Evolutionary conservation across 1,284 basidiomycete species (phyloP), one percentile per base, ranked within the genome.

Genomic region (Phellinidium pouzarii): DNA sequence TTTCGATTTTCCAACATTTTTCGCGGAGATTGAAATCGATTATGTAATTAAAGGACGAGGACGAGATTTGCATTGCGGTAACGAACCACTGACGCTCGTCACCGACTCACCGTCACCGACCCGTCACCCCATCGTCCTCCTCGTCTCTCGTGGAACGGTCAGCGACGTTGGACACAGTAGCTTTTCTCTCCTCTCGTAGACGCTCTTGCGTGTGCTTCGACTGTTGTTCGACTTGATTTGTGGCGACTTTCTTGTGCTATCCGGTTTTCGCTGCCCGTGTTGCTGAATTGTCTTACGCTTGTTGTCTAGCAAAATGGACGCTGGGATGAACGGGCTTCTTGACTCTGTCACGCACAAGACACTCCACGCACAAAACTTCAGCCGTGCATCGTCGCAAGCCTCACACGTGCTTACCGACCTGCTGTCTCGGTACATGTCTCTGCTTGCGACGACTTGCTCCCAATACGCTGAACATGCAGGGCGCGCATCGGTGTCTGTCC

Each of bases 381-480:
- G 82, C 44, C 77, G 84, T 42, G 77, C 86, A 0, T 90, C 87
- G 4, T 68, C 78, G 0, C 81, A 84, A 60, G 86, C 87, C 3
- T 73, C 80, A 11, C 68, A 77, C 34, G 75, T 84, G 17, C 73
- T 90, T 46, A 82, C 84, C 8, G 85, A 84, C 65, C 70, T 89
- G 58, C 74, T 90, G 56, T 74, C 82, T 40, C 79, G 84, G 50
- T 90, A 89, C 65, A 68, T 89, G 50, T 60, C 75, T 12, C 71
- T 87, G 23, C 69, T 88, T 12, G 71, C 82, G 1, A 69, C 75
- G 1, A 79, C 84, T 11, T 83, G 80, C 61, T 79, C 80, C 20
- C 79, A 78, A 61, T 85, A 85, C 61, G 81, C 87, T 0, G 75
- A 84, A 56, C 84, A 87, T 59, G 76, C 85, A 4, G 86, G 84